phyloP scores from a whole-genome alignment of 352 stramenopile species.

The Aphanomyces astaci region DNA sequence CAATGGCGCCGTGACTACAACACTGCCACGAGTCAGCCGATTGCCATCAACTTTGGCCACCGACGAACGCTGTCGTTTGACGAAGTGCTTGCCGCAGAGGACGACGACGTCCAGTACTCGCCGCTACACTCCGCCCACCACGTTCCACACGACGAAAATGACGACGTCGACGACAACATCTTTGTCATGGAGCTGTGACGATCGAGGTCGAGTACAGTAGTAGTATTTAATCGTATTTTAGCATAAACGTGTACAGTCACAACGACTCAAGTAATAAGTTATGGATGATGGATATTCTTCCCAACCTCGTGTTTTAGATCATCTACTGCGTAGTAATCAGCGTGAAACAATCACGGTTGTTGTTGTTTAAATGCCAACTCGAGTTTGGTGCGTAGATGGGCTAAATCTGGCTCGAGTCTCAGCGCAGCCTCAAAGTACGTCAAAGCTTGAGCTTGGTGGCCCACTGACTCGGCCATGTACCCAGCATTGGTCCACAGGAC shows the following conservation, averaged over 20 bases:
- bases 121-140: neutral
- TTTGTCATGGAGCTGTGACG: slow-evolving; percentile 12
- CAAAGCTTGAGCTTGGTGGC: neutral
- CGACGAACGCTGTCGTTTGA: neutral
- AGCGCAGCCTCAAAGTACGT: neutral
- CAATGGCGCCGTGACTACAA: neutral
- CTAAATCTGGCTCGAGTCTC: neutral
- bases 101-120: neutral
- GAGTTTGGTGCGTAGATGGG: neutral
- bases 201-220: neutral
- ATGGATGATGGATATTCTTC: no score
- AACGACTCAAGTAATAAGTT: no score
- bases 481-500: slow-evolving; percentile 1
- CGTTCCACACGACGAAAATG: neutral
- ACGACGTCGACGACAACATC: neutral
- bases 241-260: no score
- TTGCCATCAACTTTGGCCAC: slow-evolving; percentile 11
- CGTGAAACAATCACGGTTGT: no score
- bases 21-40: slow-evolving; percentile 1
- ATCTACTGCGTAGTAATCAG: no score
- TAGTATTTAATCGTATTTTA: neutral
- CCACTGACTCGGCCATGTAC: neutral
- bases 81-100: neutral
- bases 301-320: no score
- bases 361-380: neutral